Conservation (phyloP, 73 alveolate species). For the Tetrahymena elliotti region DNA sequence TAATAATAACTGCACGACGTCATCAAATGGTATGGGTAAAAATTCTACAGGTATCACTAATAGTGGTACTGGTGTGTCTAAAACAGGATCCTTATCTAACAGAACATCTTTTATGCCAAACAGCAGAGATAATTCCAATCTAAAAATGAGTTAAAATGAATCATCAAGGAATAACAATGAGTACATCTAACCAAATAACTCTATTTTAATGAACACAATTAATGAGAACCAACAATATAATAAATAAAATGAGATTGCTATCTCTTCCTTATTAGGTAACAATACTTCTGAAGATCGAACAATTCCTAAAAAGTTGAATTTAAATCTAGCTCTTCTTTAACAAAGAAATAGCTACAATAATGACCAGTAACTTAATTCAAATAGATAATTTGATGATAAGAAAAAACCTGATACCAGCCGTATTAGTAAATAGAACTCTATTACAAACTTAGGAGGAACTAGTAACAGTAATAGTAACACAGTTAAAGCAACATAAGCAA, state of each 20-base stretch:
- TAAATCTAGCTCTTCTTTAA: not conserved
- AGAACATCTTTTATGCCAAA: not conserved
- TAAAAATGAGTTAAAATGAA: not conserved
- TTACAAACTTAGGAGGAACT: not conserved
- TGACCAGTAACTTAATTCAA: not conserved
- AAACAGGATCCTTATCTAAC: not conserved
- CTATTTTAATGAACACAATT: not conserved
- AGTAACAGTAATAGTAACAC: not conserved
- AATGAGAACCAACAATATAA: not conserved
- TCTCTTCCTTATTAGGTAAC: not conserved
- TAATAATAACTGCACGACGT: not conserved
- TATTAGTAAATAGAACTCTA: not conserved
- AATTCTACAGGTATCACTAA: not conserved
- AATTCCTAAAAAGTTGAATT: not conserved
- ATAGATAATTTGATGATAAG: not conserved
- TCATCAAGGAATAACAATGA: not conserved
- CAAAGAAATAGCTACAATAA: not conserved
- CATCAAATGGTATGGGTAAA: not conserved
- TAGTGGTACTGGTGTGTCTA: not conserved
- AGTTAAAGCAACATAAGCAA: not conserved
- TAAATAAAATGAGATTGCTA: not conserved
- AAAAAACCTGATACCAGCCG: not conserved
- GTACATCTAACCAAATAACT: not conserved
- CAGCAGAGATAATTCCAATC: not conserved
- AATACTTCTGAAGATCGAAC: not conserved